These are phyloP conservation scores for Apiotrichum gamsii DNA, from an alignment of 1,284 basidiomycete genomes.

Conservation along the genomic window DNA sequence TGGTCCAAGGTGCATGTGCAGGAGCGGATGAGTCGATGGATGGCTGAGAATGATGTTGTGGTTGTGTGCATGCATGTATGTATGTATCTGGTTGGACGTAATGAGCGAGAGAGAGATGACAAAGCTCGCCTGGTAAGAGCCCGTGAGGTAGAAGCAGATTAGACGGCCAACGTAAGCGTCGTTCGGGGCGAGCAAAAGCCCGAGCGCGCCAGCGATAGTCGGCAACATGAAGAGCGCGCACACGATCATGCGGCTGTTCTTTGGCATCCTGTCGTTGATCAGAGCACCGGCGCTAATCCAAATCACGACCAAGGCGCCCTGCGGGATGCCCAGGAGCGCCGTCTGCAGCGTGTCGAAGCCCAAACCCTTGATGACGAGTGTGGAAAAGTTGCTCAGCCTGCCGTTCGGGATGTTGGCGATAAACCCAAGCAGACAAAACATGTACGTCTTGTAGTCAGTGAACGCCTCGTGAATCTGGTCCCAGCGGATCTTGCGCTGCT, in stretches of 20 bases:
- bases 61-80: no score
- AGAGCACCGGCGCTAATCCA: constrained; percentile 40
- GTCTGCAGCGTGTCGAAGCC: constrained; percentile 43
- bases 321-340: constrained; percentile 44
- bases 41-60: no score
- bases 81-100: constrained; percentile 52
- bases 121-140: constrained; percentile 50
- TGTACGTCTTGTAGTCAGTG: constrained; percentile 28
- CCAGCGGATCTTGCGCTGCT: constrained; percentile 46
- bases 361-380: constrained; percentile 44
- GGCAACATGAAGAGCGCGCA: constrained; percentile 45
- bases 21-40: no score
- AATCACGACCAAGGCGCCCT: constrained; percentile 42
- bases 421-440: constrained; percentile 41
- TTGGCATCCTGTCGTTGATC: constrained; percentile 39
- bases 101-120: constrained; percentile 51
- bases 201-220: constrained; percentile 44
- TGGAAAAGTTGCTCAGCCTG: constrained; percentile 41
- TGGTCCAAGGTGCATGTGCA: no score
- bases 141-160: constrained; percentile 54
- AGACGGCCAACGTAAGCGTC: constrained; percentile 45
- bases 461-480: constrained; percentile 47
- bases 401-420: constrained; percentile 46
- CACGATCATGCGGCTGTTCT: constrained; percentile 40
- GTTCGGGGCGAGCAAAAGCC: constrained; percentile 45